Evolutionary conservation across 805 yeast species (phyloP).

Genomic region (Yarrowia yakushimensis): DNA sequence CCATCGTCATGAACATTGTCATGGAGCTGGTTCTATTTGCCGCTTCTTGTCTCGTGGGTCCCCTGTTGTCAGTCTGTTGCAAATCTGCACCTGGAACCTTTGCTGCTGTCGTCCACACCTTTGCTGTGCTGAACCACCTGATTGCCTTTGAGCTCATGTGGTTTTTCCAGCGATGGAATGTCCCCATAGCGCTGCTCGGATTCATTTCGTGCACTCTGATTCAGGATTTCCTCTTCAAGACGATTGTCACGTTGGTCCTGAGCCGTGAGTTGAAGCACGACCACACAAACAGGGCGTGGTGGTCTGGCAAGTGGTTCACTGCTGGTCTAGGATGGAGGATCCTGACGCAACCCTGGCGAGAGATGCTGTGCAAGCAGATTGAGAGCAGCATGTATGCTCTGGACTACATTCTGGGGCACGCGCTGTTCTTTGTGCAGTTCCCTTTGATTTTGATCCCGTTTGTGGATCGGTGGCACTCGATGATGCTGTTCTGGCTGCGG

Average conservation of each 20-base stretch:
- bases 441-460: conserved; percentile 77
- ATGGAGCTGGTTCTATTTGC: conserved; percentile 40
- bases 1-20: conserved; percentile 31
- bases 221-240: conserved; percentile 56
- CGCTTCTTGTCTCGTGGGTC: conserved; percentile 33
- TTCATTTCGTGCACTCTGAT: conserved; percentile 52
- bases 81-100: conserved; percentile 48
- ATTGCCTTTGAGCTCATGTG: conserved; percentile 60
- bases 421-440: conserved; percentile 71
- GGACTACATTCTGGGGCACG: conserved; percentile 83
- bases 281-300: conserved; percentile 65
- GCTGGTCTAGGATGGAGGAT: conserved; percentile 80
- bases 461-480: conserved; percentile 86
- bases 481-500: conserved; percentile 92
- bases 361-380: conserved; percentile 75
- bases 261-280: conserved; percentile 61
- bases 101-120: conserved; percentile 54
- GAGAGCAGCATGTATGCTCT: conserved; percentile 88
- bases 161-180: conserved; percentile 64
- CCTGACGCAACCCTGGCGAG: conserved; percentile 81
- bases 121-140: conserved; percentile 52
- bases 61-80: conserved; percentile 43
- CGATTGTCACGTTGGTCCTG: conserved; percentile 48
- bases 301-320: conserved; percentile 48
- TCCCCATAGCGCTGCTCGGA: conserved; percentile 58